Evolutionary conservation across 768 basidiomycete species (phyloP), one percentile per base, ranked within the genome.

Genomic region (Amanita rubescens): DNA sequence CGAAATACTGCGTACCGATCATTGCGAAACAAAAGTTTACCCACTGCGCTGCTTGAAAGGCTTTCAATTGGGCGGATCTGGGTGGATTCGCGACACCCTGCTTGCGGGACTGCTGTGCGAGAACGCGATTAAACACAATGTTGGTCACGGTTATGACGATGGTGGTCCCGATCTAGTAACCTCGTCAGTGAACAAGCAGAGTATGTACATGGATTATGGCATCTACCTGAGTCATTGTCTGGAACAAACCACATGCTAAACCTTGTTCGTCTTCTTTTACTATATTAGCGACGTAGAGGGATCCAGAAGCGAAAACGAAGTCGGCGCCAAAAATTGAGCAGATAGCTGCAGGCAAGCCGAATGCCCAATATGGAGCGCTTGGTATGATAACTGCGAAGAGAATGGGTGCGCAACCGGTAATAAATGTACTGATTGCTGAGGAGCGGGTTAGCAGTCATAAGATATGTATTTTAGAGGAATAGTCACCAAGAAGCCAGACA

Each of bases 251-350:
- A 2, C 86, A 88, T 5, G 83, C 81, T 3, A 90, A 72, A 65
- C 81, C 83, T 65, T 91, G 89, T 59, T 91, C 89, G 51, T 85
- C 74, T 3, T 80, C 80, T 1, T 75, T 64, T 1, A 80, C 75
- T 11, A 85, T 73, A 60, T 83, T 85, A 2, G 87, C 84, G 39
- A 89, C 78, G 59, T 85, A 91, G 14, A 91, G 67, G 5, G 85
- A 85, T 2, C 89, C 90, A 0, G 81, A 69, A 0, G 89, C 71
- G 60, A 81, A 90, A 2, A 87, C 80, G 57, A 91, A 87, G 61
- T 91, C 90, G 1, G 81, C 87, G 17, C 90, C 90, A 45, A 88
- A 75, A 12, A 90, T 88, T 19, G 78, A 68, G 42, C 86, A 54
- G 38, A 80, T 67, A 0, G 85, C 77, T 0, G 82, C 77, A 0